These are phyloP conservation scores for Melaleuca quinquenervia DNA, from an alignment of 345 rosid species.

Conservation along the genomic window DNA sequence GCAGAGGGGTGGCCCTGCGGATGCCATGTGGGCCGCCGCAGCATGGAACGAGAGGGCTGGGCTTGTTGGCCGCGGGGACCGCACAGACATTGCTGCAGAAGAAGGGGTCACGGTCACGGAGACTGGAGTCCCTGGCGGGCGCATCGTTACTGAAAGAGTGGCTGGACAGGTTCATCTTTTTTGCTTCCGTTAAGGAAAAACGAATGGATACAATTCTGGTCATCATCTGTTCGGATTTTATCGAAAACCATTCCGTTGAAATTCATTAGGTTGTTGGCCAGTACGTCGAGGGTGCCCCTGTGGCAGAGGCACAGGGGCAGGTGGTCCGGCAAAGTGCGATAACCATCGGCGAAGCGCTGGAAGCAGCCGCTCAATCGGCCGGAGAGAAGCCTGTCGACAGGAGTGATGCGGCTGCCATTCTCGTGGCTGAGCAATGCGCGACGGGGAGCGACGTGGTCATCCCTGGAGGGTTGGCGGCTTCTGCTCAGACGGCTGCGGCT, in stretches of 20 bases:
- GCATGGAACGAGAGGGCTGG: constrained; percentile 17
- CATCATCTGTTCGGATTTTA: not conserved
- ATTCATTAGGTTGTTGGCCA: constrained; percentile 12
- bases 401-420: constrained; percentile 12
- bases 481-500: constrained; percentile 17
- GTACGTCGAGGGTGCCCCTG: not conserved
- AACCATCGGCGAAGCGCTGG: constrained; percentile 15
- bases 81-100: not conserved
- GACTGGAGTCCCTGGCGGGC: constrained; percentile 7
- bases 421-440: constrained; percentile 4
- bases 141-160: constrained; percentile 5
- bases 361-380: constrained; percentile 3
- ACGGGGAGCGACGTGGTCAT: not conserved
- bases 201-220: not conserved
- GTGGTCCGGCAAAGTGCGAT: not conserved
- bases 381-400: constrained; percentile 10
- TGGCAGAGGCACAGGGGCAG: not conserved
- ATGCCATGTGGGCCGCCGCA: constrained; percentile 9
- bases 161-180: constrained; percentile 15
- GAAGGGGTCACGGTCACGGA: constrained; percentile 11
- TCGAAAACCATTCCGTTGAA: not conserved
- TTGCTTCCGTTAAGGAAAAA: not conserved
- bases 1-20: constrained; percentile 9
- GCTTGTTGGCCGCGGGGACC: constrained; percentile 6
- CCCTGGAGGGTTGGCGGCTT: constrained; percentile 9